Evolutionary conservation across 2,329 filamentous ascomycete species (phyloP).

Genomic region (Biscogniauxia marginata): DNA sequence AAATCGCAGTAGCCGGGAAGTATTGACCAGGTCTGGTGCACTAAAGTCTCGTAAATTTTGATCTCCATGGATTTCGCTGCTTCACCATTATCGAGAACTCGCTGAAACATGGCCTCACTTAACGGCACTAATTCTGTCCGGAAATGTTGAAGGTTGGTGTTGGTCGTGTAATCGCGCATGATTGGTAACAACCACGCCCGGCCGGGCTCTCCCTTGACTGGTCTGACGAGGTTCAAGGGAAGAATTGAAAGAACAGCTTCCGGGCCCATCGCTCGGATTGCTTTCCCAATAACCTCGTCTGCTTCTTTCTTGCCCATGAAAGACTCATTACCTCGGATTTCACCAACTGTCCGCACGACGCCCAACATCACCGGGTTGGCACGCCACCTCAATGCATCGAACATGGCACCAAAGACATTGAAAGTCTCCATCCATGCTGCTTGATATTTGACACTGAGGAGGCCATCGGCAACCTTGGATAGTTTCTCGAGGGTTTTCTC

Average conservation of each 20-base stretch:
- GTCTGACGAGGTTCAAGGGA: conserved; percentile 80
- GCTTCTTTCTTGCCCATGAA: conserved; percentile 95
- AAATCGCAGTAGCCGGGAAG: conserved; percentile 94
- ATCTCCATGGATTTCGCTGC: conserved; percentile 91
- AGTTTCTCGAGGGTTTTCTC: conserved; percentile 86
- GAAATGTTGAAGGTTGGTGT: conserved; percentile 86
- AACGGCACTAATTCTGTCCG: conserved; percentile 81
- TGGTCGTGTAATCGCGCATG: conserved; percentile 83
- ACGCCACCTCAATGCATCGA: conserved; percentile 82
- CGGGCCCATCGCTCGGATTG: conserved; percentile 86
- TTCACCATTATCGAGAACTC: conserved; percentile 76
- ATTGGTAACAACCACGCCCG: conserved; percentile 94
- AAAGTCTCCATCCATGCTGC: conserved; percentile 94
- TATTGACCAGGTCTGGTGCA: conserved; percentile 92
- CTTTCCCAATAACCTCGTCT: conserved; percentile 84
- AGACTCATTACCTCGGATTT: conserved; percentile 81
- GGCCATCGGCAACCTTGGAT: conserved; percentile 66
- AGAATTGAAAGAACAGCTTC: conserved; percentile 78
- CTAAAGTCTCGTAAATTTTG: conserved; percentile 89
- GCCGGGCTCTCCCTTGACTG: conserved; percentile 74
- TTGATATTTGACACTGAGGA: conserved; percentile 89
- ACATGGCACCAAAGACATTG: conserved; percentile 81
- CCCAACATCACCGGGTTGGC: conserved; percentile 75
- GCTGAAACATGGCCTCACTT: conserved; percentile 87
- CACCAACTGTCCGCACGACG: conserved; percentile 77